Evolutionary conservation across 176 grass and related monocot genomes (phyloP), one percentile per base, ranked within the genome.

Genomic region (Alopecurus myosuroides): DNA sequence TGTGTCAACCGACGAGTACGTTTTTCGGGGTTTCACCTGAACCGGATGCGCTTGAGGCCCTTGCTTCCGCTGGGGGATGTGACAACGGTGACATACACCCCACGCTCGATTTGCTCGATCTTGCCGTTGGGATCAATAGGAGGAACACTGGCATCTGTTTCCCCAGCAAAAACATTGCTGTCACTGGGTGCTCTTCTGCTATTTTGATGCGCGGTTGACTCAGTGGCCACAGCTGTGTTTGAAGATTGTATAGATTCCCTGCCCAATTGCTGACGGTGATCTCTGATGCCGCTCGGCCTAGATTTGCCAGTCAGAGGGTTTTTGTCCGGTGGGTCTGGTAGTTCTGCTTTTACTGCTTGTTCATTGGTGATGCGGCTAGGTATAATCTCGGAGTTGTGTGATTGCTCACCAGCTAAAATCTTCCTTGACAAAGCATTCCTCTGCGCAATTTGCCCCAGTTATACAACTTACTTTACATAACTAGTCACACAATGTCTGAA

Each of bases 11-110:
- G 10, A 75, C 73, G 35, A 81, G 52, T 52, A 66, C 29, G 37
- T 57, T 79, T n/a, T 77, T 39, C 3, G 26, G 19, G 48, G 53
- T 35, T 72, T 90, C 30, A 98, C 97, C 97, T 96, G 86, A 98
- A 96, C 48, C 93, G 55, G 76, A 96, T 88, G 45, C 93, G 84
- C 83, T 90, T 95, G 79, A 98, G 85, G 51, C 89, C 85, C 77
- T 90, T 98, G 63, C 92, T 83, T 52, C 97, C 97, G 89, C 78
- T 31, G 0, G 89, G 97, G 45, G 88, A 89, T 81, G 84, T 85
- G 61, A 87, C 63, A 1, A 96, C 89, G 30, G 97, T 96, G 56
- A 92, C 65, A 71, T 89, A 98, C 22, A 98, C 91, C 37, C 97
- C 97, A 4, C 86, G 87, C 52, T 94, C 93, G 37, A 94, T 77